Conservation (phyloP, 805 yeast species). For the Hyphopichia homilentoma region DNA sequence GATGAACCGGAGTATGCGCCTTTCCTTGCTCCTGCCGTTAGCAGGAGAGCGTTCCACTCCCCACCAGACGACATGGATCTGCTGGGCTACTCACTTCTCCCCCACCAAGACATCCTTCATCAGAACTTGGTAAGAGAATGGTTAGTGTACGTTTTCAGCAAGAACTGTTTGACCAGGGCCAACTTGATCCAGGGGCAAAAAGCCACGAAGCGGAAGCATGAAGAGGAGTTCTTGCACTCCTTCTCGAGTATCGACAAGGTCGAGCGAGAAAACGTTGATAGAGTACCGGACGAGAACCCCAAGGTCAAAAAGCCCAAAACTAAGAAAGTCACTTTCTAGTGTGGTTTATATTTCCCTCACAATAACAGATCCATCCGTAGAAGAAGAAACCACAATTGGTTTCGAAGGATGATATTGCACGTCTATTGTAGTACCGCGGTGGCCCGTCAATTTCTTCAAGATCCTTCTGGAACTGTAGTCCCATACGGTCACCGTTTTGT, state of each 20-base stretch:
- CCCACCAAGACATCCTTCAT: neutral
- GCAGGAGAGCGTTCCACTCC: neutral
- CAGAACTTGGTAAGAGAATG: neutral
- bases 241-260: no score
- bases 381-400: slow-evolving; percentile 43
- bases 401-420: slow-evolving; percentile 49
- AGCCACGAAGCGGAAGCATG: neutral
- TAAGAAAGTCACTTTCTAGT: slow-evolving; percentile 14
- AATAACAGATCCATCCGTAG: slow-evolving; percentile 55
- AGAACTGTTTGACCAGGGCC: neutral
- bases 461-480: slow-evolving; percentile 49
- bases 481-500: slow-evolving; percentile 58
- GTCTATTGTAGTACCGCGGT: slow-evolving; percentile 58
- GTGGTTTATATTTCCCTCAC: slow-evolving; percentile 31
- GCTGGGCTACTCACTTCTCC: neutral
- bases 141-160: neutral
- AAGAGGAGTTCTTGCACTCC: no score
- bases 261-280: no score
- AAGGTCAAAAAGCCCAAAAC: neutral
- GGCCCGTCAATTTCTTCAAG: slow-evolving; percentile 52
- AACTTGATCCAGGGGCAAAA: no score
- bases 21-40: slow-evolving; percentile 23
- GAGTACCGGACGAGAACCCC: neutral
- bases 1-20: slow-evolving; percentile 34
- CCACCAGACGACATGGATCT: no score